Evolutionary conservation across 345 rosid genomes (phyloP).

Genomic region (Syzygium jambos): DNA sequence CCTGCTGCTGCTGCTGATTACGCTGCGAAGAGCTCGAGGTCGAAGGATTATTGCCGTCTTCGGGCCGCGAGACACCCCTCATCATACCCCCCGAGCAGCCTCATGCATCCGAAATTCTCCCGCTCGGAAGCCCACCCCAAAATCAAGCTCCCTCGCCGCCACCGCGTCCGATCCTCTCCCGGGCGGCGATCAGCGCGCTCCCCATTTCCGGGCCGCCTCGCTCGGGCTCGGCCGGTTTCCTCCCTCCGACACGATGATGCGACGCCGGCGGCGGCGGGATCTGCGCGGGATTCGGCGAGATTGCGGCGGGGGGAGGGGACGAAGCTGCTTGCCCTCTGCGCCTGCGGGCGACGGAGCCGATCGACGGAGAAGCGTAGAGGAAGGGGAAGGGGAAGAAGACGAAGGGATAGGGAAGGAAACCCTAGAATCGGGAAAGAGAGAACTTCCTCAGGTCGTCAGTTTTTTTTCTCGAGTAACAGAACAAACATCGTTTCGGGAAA

Average conservation of each 20-base stretch:
- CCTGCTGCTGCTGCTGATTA: not conserved
- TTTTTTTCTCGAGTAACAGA: not conserved
- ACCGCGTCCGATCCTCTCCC: not conserved
- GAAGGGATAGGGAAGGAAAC: not conserved
- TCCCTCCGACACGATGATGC: not conserved
- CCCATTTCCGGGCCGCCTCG: not conserved
- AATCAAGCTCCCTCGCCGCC: not conserved
- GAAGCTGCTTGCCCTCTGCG: not conserved
- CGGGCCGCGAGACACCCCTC: not conserved
- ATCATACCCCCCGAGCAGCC: not conserved
- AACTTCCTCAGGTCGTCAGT: not conserved
- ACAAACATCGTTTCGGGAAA: not conserved
- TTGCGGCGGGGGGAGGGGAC: not conserved
- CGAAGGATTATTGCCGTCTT: not conserved
- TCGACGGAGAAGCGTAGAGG: not conserved
- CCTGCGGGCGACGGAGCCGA: not conserved
- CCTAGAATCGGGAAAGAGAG: not conserved
- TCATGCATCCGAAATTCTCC: not conserved
- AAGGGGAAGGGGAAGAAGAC: not conserved
- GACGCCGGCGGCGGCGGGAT: not conserved
- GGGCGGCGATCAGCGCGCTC: not conserved
- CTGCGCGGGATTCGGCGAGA: not conserved
- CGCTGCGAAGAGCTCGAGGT: not conserved
- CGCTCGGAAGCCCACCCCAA: not conserved
- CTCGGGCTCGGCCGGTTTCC: not conserved